Evolutionary conservation across 169 alveolate genomes (phyloP).

Genomic region (Plasmodium blacklocki): DNA sequence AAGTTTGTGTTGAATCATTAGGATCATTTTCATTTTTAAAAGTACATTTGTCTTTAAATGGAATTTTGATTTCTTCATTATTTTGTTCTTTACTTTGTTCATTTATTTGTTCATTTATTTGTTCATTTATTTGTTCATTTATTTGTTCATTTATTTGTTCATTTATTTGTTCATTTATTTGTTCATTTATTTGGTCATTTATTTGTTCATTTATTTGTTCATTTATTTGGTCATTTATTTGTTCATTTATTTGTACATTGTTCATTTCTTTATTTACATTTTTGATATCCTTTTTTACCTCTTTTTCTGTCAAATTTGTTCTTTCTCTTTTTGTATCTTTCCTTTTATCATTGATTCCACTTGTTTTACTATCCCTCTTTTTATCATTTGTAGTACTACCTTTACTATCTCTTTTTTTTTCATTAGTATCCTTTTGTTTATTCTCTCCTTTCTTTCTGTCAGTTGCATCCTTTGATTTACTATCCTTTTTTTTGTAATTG

Average conservation of each 20-base stretch:
- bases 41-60: too few relatives aligned
- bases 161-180: not conserved
- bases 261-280: slow-evolving; percentile 1
- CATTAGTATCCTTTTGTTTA: not conserved
- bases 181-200: too few relatives aligned
- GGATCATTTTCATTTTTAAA: too few relatives aligned
- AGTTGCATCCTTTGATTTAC: not conserved
- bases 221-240: not conserved
- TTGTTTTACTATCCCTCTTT: not conserved
- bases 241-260: too few relatives aligned
- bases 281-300: not conserved
- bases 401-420: not conserved
- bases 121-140: not conserved
- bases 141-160: too few relatives aligned
- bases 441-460: slow-evolving; percentile 1
- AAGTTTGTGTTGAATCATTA: not conserved
- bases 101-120: not conserved
- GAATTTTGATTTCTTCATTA: too few relatives aligned
- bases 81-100: too few relatives aligned
- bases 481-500: not conserved
- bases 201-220: not conserved
- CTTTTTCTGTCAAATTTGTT: not conserved
- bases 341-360: slow-evolving; percentile 4
- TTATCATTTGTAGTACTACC: slow-evolving; percentile 3
- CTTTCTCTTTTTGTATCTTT: not conserved